Base-by-base conservation (phyloP, 2,329 filamentous ascomycete genomes). In the Aspergillus piperis region DNA sequence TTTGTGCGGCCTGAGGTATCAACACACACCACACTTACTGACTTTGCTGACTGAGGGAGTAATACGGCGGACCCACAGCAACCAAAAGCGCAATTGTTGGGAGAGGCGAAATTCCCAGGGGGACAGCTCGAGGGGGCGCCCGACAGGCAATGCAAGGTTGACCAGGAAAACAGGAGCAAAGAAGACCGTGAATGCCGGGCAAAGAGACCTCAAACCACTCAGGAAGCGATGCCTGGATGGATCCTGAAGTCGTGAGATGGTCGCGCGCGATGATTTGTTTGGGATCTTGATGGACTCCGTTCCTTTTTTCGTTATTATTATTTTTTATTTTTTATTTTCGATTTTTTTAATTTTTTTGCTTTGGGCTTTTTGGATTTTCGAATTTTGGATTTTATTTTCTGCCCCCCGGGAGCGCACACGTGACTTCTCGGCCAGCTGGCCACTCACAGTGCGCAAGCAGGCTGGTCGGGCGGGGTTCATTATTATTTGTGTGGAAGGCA, bases 261-360 rank as follows among this genome's bases (percentile, higher is more conserved):
- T 57, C 53, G 62, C 59, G 57, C 59, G 52, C 56, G 63, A 64
- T 65, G 61, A 54, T 54, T 62, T 60, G 57, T 64, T 58, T 62
- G 64, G 57, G 54, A 60, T 62, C 57, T 58, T 49, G 64, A 64
- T 66, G 66, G 61, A 57, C 55, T 57, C 61, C 55, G 54, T 62
- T 56, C 58, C 55, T 65, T 64, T 64, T 66, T 65, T 63, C 63
- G 57, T 59, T 52, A 58, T 60, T 64, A 62, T 44, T 61, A 51
- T 51, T 64, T 60, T 62, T 64, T 54, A 59, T 59, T 59, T 58
- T 57, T 56, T 50, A 58, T 58, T 62, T 61, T 59, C 47, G 57
- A 49, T 30, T 61, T 68, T 65, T 65, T 62, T 62, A 54, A 58
- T 63, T 63, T 66, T 66, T 64, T 63, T 30, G 51, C 62, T 66